Conservation (phyloP, 208 protist genomes). For the Trypanosoma lewisi region DNA sequence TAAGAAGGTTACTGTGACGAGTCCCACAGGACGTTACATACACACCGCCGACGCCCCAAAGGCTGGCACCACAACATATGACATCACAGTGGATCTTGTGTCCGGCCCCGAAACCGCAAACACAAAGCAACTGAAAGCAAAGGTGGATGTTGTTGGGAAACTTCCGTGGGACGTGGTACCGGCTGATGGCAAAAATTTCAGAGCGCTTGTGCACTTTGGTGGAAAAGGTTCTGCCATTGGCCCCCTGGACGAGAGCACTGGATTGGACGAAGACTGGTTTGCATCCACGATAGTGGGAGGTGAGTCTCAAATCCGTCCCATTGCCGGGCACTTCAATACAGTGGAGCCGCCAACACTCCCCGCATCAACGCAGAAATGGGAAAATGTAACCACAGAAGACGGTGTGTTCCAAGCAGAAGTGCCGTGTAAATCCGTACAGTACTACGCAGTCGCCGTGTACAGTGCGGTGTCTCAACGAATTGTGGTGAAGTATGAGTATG, state of each 20-base stretch:
- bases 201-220: slow-evolving; percentile 11
- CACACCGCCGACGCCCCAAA: slow-evolving; percentile 4
- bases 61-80: not conserved
- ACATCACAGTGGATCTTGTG: slow-evolving; percentile 8
- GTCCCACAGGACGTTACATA: slow-evolving; percentile 8
- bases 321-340: not conserved
- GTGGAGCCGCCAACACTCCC: not conserved
- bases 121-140: slow-evolving; percentile 2
- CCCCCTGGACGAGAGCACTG: slow-evolving; percentile 1
- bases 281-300: slow-evolving; percentile 18
- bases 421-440: slow-evolving; percentile 7
- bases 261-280: slow-evolving; percentile 15
- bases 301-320: slow-evolving; percentile 15
- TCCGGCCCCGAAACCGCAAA: slow-evolving; percentile 2
- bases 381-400: not conserved
- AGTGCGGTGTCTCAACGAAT: slow-evolving; percentile 14
- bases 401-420: slow-evolving; percentile 10
- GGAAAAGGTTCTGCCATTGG: slow-evolving; percentile 1
- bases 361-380: not conserved
- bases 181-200: not conserved
- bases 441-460: slow-evolving; percentile 17
- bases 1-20: not conserved
- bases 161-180: slow-evolving; percentile 14
- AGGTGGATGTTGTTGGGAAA: not conserved
- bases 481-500: slow-evolving; percentile 11